phyloP scores from a whole-genome alignment of 129 eudicot species.

The Tagetes patula region DNA sequence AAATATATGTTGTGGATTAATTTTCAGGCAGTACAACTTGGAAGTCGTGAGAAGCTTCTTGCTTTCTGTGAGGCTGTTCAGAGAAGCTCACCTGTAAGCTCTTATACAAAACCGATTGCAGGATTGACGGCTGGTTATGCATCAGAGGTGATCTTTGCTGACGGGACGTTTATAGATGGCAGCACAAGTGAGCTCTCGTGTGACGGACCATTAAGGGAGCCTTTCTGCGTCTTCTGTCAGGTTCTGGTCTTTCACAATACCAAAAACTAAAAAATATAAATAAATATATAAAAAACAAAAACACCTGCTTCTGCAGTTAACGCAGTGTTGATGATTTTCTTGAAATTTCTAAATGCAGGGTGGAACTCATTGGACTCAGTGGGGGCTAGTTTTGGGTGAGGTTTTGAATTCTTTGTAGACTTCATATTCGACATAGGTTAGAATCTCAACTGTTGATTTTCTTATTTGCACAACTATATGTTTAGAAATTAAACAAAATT shows the following conservation, averaged over 20 bases:
- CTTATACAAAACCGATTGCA: slow-evolving; percentile 81
- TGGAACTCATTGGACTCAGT: slow-evolving; percentile 98
- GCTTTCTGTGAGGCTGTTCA: slow-evolving; percentile 98
- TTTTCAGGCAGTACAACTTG: slow-evolving; percentile 82
- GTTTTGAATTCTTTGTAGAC: slow-evolving; percentile 59
- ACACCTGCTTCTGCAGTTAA: background rate
- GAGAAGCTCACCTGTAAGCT: slow-evolving; percentile 92
- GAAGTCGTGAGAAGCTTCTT: slow-evolving; percentile 79
- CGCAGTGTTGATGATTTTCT: background rate
- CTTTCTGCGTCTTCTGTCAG: slow-evolving; percentile 85
- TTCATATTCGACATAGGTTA: background rate
- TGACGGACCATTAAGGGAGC: slow-evolving; percentile 95
- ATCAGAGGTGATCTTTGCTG: slow-evolving; percentile 98
- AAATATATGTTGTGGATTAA: background rate
- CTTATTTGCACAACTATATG: background rate
- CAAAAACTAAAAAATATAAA: background rate
- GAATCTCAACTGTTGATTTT: slow-evolving; percentile 3
- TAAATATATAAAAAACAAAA: background rate
- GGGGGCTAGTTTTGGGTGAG: slow-evolving; percentile 92
- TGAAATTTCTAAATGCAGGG: slow-evolving; percentile 51
- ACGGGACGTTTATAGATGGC: slow-evolving; percentile 95
- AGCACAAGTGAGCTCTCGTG: slow-evolving; percentile 98
- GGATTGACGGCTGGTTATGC: slow-evolving; percentile 96
- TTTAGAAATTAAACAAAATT: background rate
- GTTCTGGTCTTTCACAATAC: slow-evolving; percentile 31